phyloP scores from a whole-genome alignment of 345 rosid genomes.

The Salix dunnii region DNA sequence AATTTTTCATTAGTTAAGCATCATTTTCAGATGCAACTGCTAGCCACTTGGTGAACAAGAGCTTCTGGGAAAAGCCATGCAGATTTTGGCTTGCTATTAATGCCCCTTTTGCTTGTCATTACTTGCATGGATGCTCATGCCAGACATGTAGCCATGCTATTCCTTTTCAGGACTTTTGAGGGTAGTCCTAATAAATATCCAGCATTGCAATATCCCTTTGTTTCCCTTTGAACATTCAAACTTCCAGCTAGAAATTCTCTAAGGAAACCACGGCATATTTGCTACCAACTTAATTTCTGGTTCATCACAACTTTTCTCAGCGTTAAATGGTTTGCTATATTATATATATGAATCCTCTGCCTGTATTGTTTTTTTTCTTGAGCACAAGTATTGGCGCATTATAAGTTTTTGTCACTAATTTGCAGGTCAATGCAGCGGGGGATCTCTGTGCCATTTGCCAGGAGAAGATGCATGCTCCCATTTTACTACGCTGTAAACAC shows the following conservation, averaged over 20 bases:
- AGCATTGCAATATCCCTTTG: too few relatives aligned
- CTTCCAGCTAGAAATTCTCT: background rate
- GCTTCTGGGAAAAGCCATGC: background rate
- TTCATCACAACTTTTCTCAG: background rate
- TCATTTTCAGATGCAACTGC: background rate
- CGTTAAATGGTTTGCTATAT: background rate
- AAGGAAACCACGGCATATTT: too few relatives aligned
- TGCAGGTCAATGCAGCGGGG: conserved; percentile 52
- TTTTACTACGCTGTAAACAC: conserved; percentile 53
- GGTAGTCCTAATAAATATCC: background rate
- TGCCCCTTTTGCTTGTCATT: background rate
- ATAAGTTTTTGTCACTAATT: background rate
- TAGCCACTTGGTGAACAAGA: background rate
- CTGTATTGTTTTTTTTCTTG: background rate
- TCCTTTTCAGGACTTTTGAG: background rate
- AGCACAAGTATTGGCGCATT: background rate
- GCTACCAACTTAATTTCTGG: too few relatives aligned
- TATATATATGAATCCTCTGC: background rate
- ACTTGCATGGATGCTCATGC: background rate
- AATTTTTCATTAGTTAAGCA: background rate
- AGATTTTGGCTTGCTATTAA: background rate
- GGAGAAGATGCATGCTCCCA: conserved; percentile 66
- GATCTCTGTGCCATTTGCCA: conserved; percentile 73
- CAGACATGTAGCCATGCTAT: background rate
- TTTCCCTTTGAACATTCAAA: background rate